These are phyloP conservation scores for Xylariaceae sp. DNA, from an alignment of 2,329 filamentous ascomycete species.

Conservation along the genomic window DNA sequence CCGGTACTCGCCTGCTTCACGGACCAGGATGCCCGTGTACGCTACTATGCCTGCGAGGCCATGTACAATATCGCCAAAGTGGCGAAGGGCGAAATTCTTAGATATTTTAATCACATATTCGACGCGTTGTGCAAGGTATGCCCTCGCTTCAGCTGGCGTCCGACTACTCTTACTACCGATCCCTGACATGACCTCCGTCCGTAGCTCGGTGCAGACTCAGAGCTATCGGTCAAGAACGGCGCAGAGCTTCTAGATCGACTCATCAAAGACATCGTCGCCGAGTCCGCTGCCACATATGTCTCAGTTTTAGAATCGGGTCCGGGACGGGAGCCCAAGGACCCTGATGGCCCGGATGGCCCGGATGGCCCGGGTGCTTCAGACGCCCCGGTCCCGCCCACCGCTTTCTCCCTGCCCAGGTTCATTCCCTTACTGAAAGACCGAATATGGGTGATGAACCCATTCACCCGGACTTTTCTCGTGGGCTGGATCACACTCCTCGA, in stretches of 20 bases:
- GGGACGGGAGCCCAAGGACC: conserved; percentile 41
- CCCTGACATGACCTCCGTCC: no score
- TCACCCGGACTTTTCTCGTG: conserved; percentile 89
- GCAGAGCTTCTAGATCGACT: conserved; percentile 91
- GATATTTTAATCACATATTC: conserved; percentile 98
- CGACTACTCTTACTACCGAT: no score
- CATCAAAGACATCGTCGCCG: conserved; percentile 92
- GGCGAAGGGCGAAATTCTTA: conserved; percentile 91
- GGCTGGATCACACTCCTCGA: conserved; percentile 94
- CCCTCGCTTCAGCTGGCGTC: conserved; percentile 1
- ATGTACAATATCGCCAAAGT: conserved; percentile 99
- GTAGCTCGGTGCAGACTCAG: conserved; percentile 89
- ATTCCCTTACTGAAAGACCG: conserved; percentile 91
- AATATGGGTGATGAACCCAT: conserved; percentile 90
- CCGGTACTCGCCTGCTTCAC: conserved; percentile 96
- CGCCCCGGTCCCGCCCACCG: conserved; percentile 60
- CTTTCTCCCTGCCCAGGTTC: conserved; percentile 86
- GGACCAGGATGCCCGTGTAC: conserved; percentile 93
- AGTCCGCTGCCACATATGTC: conserved; percentile 91
- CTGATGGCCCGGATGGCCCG: conserved; percentile 30
- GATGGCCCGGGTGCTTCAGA: conserved; percentile 33
- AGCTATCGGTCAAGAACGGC: conserved; percentile 96
- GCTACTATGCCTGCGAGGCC: conserved; percentile 98
- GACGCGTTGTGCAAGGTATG: conserved; percentile 90
- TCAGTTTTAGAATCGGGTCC: conserved; percentile 65